These are phyloP conservation scores for Pezicula radicicola DNA, from an alignment of 2,329 filamentous ascomycete species.

Conservation along the genomic window DNA sequence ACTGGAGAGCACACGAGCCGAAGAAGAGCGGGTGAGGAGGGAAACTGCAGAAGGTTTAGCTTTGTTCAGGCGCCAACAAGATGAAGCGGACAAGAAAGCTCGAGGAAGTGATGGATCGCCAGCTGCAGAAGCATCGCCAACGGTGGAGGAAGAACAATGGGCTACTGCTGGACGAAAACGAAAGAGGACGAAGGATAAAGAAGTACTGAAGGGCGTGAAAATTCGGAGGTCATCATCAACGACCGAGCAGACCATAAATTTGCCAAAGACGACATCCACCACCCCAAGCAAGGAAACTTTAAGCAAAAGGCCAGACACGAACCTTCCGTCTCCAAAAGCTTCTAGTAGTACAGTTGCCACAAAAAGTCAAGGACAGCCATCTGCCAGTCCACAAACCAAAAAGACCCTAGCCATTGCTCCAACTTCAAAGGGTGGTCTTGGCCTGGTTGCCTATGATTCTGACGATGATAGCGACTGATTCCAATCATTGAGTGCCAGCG, in stretches of 20 bases:
- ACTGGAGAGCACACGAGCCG: conserved; percentile 42
- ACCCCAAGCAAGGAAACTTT: conserved; percentile 3
- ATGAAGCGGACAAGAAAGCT: conserved; percentile 28
- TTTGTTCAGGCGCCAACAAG: conserved; percentile 52
- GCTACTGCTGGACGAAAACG: conserved; percentile 32
- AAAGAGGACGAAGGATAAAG: conserved; percentile 36
- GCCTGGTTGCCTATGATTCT: conserved; percentile 55
- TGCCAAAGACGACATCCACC: conserved; percentile 6
- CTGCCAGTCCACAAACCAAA: conserved; percentile 1
- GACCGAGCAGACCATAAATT: neutral
- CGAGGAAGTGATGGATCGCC: conserved; percentile 11
- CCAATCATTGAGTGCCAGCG: neutral
- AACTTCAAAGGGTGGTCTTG: conserved; percentile 25
- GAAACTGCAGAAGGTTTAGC: conserved; percentile 57
- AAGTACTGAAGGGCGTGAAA: conserved; percentile 30
- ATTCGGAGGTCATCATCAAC: conserved; percentile 22
- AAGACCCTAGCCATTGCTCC: conserved; percentile 12
- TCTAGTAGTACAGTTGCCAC: neutral
- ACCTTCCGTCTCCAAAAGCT: neutral
- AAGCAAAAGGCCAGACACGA: neutral
- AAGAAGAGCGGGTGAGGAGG: conserved; percentile 50
- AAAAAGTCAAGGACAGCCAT: neutral
- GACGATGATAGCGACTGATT: conserved; percentile 34
- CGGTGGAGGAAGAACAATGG: conserved; percentile 31
- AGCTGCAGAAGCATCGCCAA: conserved; percentile 13